Base-by-base conservation (phyloP, 2,329 filamentous ascomycete species). In the Fusarium palustre region DNA sequence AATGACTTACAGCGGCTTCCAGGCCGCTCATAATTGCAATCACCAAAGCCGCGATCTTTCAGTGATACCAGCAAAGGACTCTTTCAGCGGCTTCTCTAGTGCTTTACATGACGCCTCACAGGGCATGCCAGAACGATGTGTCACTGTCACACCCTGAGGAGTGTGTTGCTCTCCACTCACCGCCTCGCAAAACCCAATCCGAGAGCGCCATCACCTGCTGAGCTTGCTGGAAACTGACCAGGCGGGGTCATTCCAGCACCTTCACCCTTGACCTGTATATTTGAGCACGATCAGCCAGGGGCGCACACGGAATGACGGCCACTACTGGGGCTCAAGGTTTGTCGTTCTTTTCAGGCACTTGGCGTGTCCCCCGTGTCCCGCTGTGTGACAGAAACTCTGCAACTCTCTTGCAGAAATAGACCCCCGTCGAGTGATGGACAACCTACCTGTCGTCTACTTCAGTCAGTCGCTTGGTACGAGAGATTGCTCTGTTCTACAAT, bases 211-310 rank as follows among this genome's bases (percentile, higher is more conserved):
- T 72, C 62, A 56, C 55, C 57, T 59, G 48, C 63, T 59, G 43
- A 62, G 56, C 42, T 61, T 58, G 64, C 68, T 70, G 68, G 45
- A 46, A 53, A 45, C 39, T 54, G 55, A 34, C 34, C 48, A 62
- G 69, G 72, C 72, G 73, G 73, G 71, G 73, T 72, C 73, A 75
- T 74, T 75, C 73, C 64, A 69, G 71, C 68, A 70, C 71, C 71
- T 75, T 73, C 73, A 54, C 73, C 66, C 71, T 72, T 62, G 68
- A 41, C 62, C 64, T 71, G 73, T 75, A 75, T 54, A 75, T 75
- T 64, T 75, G 71, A 75, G 73, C 70, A 75, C 73, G 73, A 59
- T 59, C 42, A 28, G 52, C 56, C 59, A 48, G 52, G 68, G 65
- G 66, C 64, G 55, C 58, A 61, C 49, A 69, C 38, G 54, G 55